Conservation (phyloP, 2,329 filamentous ascomycete species). For the Trichoderma koningii region DNA sequence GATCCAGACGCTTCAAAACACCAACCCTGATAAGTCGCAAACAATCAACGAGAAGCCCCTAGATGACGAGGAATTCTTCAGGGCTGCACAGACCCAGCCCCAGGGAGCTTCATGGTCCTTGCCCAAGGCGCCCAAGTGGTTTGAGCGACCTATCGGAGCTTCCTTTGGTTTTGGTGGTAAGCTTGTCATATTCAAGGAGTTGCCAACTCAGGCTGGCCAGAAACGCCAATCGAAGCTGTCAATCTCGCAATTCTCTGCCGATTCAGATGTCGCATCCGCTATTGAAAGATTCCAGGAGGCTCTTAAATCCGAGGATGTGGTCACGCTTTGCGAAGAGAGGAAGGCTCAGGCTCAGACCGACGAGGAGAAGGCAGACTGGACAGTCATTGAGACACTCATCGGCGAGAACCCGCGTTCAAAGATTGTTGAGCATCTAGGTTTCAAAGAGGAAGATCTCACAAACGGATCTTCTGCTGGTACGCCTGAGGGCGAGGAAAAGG, state of each 20-base stretch:
- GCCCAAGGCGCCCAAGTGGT: slow-evolving; percentile 83
- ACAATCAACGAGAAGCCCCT: slow-evolving; percentile 66
- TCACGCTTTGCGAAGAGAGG: slow-evolving; percentile 76
- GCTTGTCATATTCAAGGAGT: slow-evolving; percentile 71
- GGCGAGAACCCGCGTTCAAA: slow-evolving; percentile 82
- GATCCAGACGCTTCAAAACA: slow-evolving; percentile 91
- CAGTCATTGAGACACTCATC: slow-evolving; percentile 85
- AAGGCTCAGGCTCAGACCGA: slow-evolving; percentile 75
- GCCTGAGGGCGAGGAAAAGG: slow-evolving; percentile 33
- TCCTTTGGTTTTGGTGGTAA: slow-evolving; percentile 97
- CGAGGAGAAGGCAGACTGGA: slow-evolving; percentile 95
- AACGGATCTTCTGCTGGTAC: slow-evolving; percentile 50
- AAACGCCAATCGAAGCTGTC: slow-evolving; percentile 72
- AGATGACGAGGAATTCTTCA: slow-evolving; percentile 95
- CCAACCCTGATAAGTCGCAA: slow-evolving; percentile 74
- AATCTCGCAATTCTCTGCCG: slow-evolving; percentile 86
- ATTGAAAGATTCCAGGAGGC: slow-evolving; percentile 86
- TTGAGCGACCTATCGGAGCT: slow-evolving; percentile 79
- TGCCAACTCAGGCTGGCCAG: slow-evolving; percentile 61
- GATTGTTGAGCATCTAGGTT: slow-evolving; percentile 88
- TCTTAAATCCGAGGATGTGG: slow-evolving; percentile 74
- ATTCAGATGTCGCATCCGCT: slow-evolving; percentile 78
- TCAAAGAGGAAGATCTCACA: slow-evolving; percentile 61
- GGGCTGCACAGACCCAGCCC: slow-evolving; percentile 86
- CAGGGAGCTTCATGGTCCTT: slow-evolving; percentile 89